Evolutionary conservation across 768 basidiomycete species (phyloP), one percentile per base, ranked within the genome.

Genomic region (Serendipita indica): DNA sequence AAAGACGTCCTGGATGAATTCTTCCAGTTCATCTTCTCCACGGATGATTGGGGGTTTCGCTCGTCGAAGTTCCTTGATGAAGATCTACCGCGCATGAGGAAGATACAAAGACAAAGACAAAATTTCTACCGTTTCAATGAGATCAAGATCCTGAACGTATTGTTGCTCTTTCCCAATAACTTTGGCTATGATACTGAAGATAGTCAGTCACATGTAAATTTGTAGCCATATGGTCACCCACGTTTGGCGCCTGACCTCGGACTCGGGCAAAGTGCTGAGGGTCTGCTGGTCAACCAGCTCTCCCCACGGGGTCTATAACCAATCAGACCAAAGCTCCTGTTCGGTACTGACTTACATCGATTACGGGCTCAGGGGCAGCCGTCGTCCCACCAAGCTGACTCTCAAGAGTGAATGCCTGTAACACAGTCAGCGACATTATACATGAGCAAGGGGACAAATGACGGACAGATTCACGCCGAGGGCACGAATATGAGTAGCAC

Each of bases 181-280:
- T 63, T 75, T 73, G 33, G 68, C 68, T 25, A 77, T 72, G 60
- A 72, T 67, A 57, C 67, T 68, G 52, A 60, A 25, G 12, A 20
- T 27, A 30, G 39, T n/a, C 32, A 57, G n/a, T 22, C 7, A 28
- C 27, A 60, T 13, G 10, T 3, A 2, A 16, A 33, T 3, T 30
- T 12, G 20, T 14, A 57, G 27, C 30, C 12, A 25, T 25, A n/a
- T 6, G 6, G 27, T n/a, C 7, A 65, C 71, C 18, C 65, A 78
- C 76, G 79, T 85, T 73, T 97, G 92, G 32, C 92, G 80, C 61
- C 79, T 82, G 61, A 90, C 75, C 68, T 96, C 91, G 67, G 79
- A 81, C 57, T 81, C 76, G 1, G 87, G 80, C 28, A 98, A 72
- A n/a, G 73, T 71, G 1, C 66, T 69, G 25, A 82, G 67, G 18